Percentiles rank a stretch among this genome's conserved stretches.
These are phyloP conservation scores for Sugiyamaella floridensis DNA, from an alignment of 805 yeast species.

Conservation along the genomic window DNA sequence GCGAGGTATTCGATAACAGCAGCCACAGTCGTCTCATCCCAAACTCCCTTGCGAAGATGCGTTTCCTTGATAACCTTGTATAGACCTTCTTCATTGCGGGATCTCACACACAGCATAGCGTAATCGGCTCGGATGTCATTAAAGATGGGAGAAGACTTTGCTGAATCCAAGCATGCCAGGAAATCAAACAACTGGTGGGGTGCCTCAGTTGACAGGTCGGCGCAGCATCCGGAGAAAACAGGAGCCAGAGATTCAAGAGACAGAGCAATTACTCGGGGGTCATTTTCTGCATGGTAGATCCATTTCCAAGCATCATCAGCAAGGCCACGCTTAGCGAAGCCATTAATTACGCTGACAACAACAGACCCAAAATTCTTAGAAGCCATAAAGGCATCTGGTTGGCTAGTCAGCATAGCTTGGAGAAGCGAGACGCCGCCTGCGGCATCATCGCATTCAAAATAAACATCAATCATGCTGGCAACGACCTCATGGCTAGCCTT, in stretches of 20 bases:
- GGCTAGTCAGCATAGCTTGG: conserved; percentile 18
- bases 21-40: conserved; percentile 27
- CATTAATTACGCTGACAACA: conserved; percentile 17
- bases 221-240: conserved; percentile 20
- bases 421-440: conserved; percentile 23
- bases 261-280: conserved; percentile 11
- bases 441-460: conserved; percentile 20
- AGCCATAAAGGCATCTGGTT: conserved; percentile 1
- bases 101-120: conserved; percentile 17
- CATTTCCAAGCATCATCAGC: conserved; percentile 26
- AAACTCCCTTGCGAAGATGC: conserved; percentile 21
- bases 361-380: conserved; percentile 6
- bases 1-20: conserved; percentile 16
- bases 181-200: conserved; percentile 26
- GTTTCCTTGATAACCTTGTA: conserved; percentile 28
- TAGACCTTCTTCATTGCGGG: conserved; percentile 15
- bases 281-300: conserved; percentile 20
- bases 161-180: conserved; percentile 17
- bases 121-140: conserved; percentile 23
- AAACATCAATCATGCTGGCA: conserved; percentile 25
- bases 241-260: conserved; percentile 13
- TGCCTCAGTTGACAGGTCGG: conserved; percentile 17
- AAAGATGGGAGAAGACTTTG: conserved; percentile 3
- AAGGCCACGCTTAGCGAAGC: conserved; percentile 22
- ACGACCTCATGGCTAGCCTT: conserved; percentile 9